Percentiles rank a stretch among this genome's conserved stretches.
phyloP scores from a whole-genome alignment of 106 monocot species.

The Alisma plantagoaquatica region DNA sequence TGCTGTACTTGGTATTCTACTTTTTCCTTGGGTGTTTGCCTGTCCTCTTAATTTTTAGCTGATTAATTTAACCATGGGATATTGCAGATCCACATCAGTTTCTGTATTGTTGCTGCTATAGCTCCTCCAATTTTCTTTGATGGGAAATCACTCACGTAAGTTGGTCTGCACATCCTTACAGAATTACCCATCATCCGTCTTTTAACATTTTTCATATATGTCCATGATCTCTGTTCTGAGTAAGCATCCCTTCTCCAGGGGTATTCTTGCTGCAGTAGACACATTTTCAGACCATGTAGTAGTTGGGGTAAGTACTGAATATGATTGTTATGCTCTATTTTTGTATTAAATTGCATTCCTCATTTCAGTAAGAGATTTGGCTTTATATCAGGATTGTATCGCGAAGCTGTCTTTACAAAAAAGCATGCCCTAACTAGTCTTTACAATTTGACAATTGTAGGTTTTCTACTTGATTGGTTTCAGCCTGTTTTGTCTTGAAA shows the following conservation, averaged over 20 bases:
- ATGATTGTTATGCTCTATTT: not conserved
- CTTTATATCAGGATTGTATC: too few relatives aligned
- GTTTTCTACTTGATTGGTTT: too few relatives aligned
- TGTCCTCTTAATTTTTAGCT: too few relatives aligned
- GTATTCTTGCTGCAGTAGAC: conserved; percentile 87
- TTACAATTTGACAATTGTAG: not conserved
- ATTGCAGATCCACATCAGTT: conserved; percentile 25
- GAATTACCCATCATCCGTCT: too few relatives aligned
- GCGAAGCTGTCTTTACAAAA: conserved; percentile 1
- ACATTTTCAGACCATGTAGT: conserved; percentile 63
- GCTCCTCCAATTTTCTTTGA: conserved; percentile 26
- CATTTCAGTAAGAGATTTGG: not conserved
- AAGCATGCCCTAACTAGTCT: not conserved
- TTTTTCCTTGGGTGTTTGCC: too few relatives aligned
- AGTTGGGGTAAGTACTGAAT: conserved; percentile 55
- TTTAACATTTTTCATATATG: too few relatives aligned
- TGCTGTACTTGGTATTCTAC: conserved; percentile 75
- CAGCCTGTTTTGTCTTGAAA: too few relatives aligned
- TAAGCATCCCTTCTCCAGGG: too few relatives aligned
- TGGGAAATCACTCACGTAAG: conserved; percentile 29
- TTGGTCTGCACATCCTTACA: too few relatives aligned
- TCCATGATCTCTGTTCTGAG: too few relatives aligned
- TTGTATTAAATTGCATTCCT: not conserved
- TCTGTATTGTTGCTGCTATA: conserved; percentile 31
- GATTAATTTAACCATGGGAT: not conserved